Evolutionary conservation across 495 filamentous ascomycete species (phyloP).

Genomic region (Xylaria intraflava): DNA sequence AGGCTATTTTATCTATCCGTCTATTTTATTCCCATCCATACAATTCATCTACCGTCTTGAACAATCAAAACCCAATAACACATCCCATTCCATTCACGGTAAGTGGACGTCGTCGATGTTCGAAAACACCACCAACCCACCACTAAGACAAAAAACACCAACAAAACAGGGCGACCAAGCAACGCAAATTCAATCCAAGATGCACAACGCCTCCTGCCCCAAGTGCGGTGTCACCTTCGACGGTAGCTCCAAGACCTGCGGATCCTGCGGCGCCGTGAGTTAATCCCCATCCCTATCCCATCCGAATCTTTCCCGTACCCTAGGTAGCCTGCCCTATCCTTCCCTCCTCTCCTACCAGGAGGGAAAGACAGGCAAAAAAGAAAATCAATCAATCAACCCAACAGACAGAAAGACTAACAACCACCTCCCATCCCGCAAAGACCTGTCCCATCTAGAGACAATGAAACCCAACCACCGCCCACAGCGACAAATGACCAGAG

Average conservation of each 20-base stretch:
- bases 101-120: too few relatives aligned
- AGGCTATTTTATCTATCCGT: too few relatives aligned
- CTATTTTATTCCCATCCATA: too few relatives aligned
- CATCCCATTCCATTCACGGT: too few relatives aligned
- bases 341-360: background rate
- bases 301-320: background rate
- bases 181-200: conserved; percentile 16
- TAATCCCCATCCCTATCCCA: background rate
- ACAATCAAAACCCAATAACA: too few relatives aligned
- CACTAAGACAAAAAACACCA: background rate
- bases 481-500: background rate
- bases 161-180: background rate
- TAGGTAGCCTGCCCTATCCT: background rate
- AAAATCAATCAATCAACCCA: background rate
- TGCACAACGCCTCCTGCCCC: conserved; percentile 43
- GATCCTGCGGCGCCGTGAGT: conserved; percentile 45
- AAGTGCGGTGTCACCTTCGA: conserved; percentile 41
- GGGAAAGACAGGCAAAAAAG: background rate
- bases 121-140: too few relatives aligned
- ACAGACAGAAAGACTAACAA: background rate
- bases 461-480: background rate
- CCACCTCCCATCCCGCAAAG: conserved; percentile 11
- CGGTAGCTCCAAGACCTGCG: conserved; percentile 39
- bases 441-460: conserved; percentile 27
- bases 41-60: too few relatives aligned